Percentiles rank a stretch among this genome's conserved stretches.
Evolutionary conservation across 73 alveolate species (phyloP).

Genomic region (Blepharisma japonicum): DNA sequence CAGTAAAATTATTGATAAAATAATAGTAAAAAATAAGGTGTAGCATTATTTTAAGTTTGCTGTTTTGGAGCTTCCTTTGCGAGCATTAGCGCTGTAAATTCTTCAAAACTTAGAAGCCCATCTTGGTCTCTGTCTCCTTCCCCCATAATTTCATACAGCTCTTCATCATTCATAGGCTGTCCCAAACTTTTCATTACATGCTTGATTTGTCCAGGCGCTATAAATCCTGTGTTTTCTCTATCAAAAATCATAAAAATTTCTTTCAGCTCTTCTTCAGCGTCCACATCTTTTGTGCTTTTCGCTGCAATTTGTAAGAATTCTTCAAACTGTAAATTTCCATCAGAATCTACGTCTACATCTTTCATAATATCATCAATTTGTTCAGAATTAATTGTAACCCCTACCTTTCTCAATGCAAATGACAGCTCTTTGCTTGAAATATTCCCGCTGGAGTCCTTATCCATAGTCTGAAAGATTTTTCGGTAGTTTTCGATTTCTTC

Average conservation of each 20-base stretch:
- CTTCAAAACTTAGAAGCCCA: conserved; percentile 9
- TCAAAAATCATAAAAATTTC: conserved; percentile 27
- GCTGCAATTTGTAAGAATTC: conserved; percentile 23
- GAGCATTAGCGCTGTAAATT: neutral
- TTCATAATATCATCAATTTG: conserved; percentile 79
- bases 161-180: conserved; percentile 11
- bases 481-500: conserved; percentile 16
- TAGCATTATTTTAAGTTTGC: no score
- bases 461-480: conserved; percentile 3
- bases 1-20: no score
- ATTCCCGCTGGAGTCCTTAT: conserved; percentile 69
- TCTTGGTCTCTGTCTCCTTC: conserved; percentile 1
- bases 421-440: conserved; percentile 81
- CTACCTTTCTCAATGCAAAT: conserved; percentile 75
- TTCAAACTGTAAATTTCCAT: conserved; percentile 59
- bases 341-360: conserved; percentile 77
- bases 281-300: conserved; percentile 1
- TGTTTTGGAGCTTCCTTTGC: neutral
- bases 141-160: neutral
- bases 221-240: conserved; percentile 1
- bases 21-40: no score
- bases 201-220: neutral
- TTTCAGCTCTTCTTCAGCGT: conserved; percentile 24
- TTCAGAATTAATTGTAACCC: conserved; percentile 73
- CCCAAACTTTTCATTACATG: conserved; percentile 14